These are phyloP conservation scores for Ammopiptanthus mongolicus DNA, from an alignment of 306 rosid species.

Conservation along the genomic window DNA sequence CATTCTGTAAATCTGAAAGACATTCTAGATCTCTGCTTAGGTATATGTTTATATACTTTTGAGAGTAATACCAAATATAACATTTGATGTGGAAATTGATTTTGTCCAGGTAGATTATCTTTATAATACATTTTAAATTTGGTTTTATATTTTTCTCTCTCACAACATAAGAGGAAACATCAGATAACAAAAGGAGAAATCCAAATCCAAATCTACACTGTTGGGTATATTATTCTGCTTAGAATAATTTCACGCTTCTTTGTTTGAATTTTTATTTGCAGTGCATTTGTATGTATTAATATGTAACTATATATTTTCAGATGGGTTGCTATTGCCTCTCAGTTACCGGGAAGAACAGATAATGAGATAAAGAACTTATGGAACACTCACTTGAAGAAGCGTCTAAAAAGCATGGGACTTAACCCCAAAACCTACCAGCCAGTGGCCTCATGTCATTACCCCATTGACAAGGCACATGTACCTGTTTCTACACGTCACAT, in stretches of 20 bases:
- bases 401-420: conserved; percentile 65
- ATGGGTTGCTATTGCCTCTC: conserved; percentile 98
- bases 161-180: no score
- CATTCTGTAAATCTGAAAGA: background rate
- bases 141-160: no score
- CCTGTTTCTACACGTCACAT: conserved; percentile 76
- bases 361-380: conserved; percentile 93
- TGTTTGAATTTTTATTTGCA: background rate
- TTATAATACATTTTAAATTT: background rate
- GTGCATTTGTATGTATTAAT: background rate
- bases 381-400: conserved; percentile 94
- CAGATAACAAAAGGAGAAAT: no score
- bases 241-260: background rate
- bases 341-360: conserved; percentile 91
- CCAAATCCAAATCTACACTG: no score
- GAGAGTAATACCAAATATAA: background rate
- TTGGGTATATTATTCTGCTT: no score
- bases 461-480: conserved; percentile 25
- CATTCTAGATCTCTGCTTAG: background rate
- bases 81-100: background rate
- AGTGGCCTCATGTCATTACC: conserved; percentile 25
- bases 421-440: conserved; percentile 80
- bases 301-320: conserved; percentile 28
- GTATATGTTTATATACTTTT: background rate
- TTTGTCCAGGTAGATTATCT: background rate